Evolutionary conservation across 257 asterid species (phyloP), one percentile per base, ranked within the genome.

Genomic region (Rehmannia glutinosa): DNA sequence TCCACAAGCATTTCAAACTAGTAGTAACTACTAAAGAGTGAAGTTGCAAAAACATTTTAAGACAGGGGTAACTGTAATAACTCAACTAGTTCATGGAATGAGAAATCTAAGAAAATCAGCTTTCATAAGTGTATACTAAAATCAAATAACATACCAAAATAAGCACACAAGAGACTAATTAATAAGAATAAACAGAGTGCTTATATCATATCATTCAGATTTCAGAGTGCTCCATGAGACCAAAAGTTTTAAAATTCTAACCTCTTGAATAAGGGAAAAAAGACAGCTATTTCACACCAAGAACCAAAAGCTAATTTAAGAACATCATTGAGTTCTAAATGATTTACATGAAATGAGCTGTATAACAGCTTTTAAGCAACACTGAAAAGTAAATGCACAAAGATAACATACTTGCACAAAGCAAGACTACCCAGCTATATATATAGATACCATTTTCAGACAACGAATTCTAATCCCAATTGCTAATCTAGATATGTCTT

Each of bases 231-330:
- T 46, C 59, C 49, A 1, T 32, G 38, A 12, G 25, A 33, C n/a
- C 1, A 43, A 41, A 56, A 71, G 32, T 21, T 46, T 46, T 50
- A 12, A 25, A 71, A 25, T 38, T 25, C n/a, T n/a, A n/a, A n/a
- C n/a, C n/a, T n/a, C n/a, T n/a, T n/a, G n/a, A n/a, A n/a, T n/a
- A n/a, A n/a, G 35, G 21, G 30, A 70, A 39, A 36, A 30, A 42
- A 28, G 27, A 57, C n/a, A n/a, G n/a, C n/a, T n/a, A n/a, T n/a
- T n/a, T n/a, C n/a, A 28, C 12, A 60, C 46, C 45, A 68, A 60
- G 9, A 52, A 19, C 9, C 36, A 53, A 10, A 64, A 24, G 9
- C 23, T 32, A 51, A 17, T 49, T 60, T 38, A 6, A 51, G 4
- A 38, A 41, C 25, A 68, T 35, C 41, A 45, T 47, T 19, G 4